Conservation (phyloP, 192 early-diverging fungal genomes). For the Backusella parvicylindrica region DNA sequence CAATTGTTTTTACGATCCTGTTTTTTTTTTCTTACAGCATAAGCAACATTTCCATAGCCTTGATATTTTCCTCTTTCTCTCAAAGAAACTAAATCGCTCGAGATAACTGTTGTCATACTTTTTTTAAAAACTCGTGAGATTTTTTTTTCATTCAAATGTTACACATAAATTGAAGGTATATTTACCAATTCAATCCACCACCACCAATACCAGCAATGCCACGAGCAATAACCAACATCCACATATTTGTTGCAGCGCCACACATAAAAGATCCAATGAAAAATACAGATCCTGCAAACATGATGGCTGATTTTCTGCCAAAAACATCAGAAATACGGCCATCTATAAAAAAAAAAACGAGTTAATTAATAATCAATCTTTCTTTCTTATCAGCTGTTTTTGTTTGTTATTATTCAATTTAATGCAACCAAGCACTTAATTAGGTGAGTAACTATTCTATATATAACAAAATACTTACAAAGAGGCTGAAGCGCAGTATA, state of each 20-base stretch:
- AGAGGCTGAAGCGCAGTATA: constrained; percentile 75
- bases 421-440: background rate
- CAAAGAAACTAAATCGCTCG: constrained; percentile 67
- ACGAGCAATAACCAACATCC: constrained; percentile 57
- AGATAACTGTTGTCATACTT: constrained; percentile 60
- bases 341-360: constrained; percentile 21
- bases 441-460: background rate
- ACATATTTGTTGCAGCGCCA: constrained; percentile 47
- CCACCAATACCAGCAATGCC: constrained; percentile 76
- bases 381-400: background rate
- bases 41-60: constrained; percentile 28
- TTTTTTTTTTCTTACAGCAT: constrained; percentile 13
- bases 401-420: background rate
- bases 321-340: constrained; percentile 76
- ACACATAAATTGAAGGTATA: background rate
- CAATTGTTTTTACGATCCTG: too few relatives aligned
- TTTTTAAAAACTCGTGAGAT: constrained; percentile 16
- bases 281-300: constrained; percentile 61
- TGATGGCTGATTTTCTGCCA: constrained; percentile 61
- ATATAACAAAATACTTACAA: constrained; percentile 41
- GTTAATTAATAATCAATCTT: background rate
- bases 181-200: constrained; percentile 45
- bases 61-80: constrained; percentile 65
- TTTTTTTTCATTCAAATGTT: background rate
- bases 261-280: constrained; percentile 67